Evolutionary conservation across 2,329 filamentous ascomycete species (phyloP), one percentile per base, ranked within the genome.

Genomic region (Falciphora oryzae): DNA sequence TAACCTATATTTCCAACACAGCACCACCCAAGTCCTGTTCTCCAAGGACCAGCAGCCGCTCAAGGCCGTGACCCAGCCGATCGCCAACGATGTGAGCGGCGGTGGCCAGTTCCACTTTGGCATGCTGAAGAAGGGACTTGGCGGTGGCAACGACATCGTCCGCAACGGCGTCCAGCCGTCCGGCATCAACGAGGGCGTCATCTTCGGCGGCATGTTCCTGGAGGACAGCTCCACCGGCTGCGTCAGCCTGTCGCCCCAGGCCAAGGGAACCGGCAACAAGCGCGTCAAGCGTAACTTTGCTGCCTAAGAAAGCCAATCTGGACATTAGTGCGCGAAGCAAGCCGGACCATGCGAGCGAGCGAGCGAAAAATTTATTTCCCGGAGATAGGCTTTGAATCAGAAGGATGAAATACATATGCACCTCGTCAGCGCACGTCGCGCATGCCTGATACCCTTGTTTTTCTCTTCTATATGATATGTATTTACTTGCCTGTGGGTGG

Each of bases 81-180:
- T 82, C 0, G 28, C 73, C 57, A 84, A 85, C 68, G 78, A 86
- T 68, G 77, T 86, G 64, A 77, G 78, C 57, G 85, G 85, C 6
- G 79, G 81, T 64, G 86, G 86, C 28, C 84, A 88, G 71, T 87
- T 81, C 73, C 86, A 89, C 71, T 81, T 88, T 63, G 86, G 86
- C 50, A 71, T 87, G 1, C 75, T 89, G 65, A 88, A 88, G 80
- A 88, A 87, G 78, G 80, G 83, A 7, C 78, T 81, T 61, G 77
- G 81, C 64, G 67, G 72, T 44, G 75, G 73, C 38, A 71, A 69
- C 59, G 79, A 85, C 68, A 76, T 84, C 56, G 77, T 77, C 59
- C 79, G 79, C 70, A 71, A 77, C 56, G 83, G 81, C 6, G 78
- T 76, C 68, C 83, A 85, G 71, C 75, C 77, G 66, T 68, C 74